Percentiles rank a stretch among this genome's conserved stretches.
These are phyloP conservation scores for Hymenoscyphus fraxineus DNA, from an alignment of 2,329 filamentous ascomycete species.

Conservation along the genomic window DNA sequence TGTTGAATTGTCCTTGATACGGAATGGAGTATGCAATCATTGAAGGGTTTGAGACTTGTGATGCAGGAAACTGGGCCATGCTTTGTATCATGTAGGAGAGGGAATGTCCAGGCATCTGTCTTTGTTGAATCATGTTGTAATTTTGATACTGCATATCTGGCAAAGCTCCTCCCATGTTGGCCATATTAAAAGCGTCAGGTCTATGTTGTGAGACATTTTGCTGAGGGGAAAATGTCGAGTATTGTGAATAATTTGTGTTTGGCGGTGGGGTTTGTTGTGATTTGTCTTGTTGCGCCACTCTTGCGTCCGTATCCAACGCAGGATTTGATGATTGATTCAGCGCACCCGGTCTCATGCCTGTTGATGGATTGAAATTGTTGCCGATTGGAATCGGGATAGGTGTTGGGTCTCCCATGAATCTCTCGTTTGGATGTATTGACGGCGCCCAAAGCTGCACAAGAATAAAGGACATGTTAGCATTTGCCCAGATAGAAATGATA, in stretches of 20 bases:
- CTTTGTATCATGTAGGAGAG: conserved; percentile 26
- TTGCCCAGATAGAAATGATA: neutral
- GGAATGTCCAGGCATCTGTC: conserved; percentile 21
- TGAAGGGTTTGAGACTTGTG: conserved; percentile 18
- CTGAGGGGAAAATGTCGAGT: conserved; percentile 13
- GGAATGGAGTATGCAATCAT: conserved; percentile 24
- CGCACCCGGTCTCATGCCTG: conserved; percentile 14
- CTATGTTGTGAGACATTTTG: conserved; percentile 19
- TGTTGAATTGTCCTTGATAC: conserved; percentile 29
- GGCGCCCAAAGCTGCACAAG: conserved; percentile 22
- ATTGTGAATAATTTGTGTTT: conserved; percentile 9
- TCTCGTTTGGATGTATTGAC: conserved; percentile 16
- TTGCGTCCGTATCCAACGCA: conserved; percentile 10
- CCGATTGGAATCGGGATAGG: conserved; percentile 13
- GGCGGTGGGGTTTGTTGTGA: conserved; percentile 14
- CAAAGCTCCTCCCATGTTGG: conserved; percentile 24
- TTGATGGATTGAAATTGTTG: conserved; percentile 16
- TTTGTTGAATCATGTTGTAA: conserved; percentile 21
- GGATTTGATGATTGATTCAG: conserved; percentile 1
- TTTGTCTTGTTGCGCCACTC: conserved; percentile 9
- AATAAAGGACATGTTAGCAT: conserved; percentile 25
- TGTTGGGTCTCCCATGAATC: conserved; percentile 26
- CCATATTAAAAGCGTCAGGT: conserved; percentile 28
- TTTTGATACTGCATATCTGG: conserved; percentile 29
- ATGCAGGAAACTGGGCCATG: conserved; percentile 23